Conservation (phyloP, 2,329 filamentous ascomycete genomes). For the Penicillium sp. region DNA sequence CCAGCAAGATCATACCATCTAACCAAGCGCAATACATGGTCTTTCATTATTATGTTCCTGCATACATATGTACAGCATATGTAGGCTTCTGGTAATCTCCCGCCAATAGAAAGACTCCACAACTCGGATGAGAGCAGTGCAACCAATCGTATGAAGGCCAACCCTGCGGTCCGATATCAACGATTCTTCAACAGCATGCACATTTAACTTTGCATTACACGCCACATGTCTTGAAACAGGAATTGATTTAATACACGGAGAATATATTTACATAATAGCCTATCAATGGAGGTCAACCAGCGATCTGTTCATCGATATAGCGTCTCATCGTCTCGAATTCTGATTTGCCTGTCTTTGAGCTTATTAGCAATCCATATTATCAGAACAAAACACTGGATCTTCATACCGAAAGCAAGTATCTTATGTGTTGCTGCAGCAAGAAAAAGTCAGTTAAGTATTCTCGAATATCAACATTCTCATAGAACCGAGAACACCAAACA, state of each 20-base stretch:
- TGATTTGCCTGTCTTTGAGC: constrained; percentile 44
- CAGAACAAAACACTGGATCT: background rate
- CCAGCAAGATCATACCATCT: background rate
- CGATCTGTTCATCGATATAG: constrained; percentile 48
- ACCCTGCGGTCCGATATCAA: background rate
- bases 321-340: constrained; percentile 50
- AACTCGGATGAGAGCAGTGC: background rate
- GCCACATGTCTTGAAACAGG: background rate
- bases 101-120: background rate
- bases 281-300: constrained; percentile 16
- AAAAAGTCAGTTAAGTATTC: background rate
- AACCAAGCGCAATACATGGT: background rate
- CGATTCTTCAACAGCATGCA: background rate
- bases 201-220: background rate
- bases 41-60: background rate
- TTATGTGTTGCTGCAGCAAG: constrained; percentile 40
- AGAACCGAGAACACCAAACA: background rate
- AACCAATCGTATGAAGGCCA: background rate
- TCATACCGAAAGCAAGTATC: constrained; percentile 47
- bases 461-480: background rate
- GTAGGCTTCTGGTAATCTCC: background rate
- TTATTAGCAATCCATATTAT: constrained; percentile 5
- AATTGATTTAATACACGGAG: background rate
- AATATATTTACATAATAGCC: constrained; percentile 1
- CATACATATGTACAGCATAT: no score